Evolutionary conservation across 495 filamentous ascomycete genomes (phyloP), one percentile per base, ranked within the genome.

Genomic region (Rostrohypoxylon terebratum): DNA sequence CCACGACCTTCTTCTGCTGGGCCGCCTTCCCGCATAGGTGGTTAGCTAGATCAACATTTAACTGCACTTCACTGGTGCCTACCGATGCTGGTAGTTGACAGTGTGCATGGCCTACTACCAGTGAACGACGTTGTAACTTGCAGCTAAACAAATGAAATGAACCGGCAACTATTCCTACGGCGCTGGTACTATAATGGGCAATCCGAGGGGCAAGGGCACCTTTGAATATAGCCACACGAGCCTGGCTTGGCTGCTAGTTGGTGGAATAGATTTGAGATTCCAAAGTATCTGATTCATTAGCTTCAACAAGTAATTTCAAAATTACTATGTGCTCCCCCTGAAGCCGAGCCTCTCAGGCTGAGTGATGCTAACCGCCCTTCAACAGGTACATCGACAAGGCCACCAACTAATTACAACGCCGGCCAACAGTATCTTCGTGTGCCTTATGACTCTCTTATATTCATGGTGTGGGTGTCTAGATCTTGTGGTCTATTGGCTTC

Each of bases 21-120:
- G 71, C 71, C 61, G 25, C 61, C 42, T 69, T 73, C 31, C 57
- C 42, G 31, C 71, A 51, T 66, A 33, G 25, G 66, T 57, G 66
- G 31, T 21, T 62, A 62, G 61, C 54, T 40, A 57, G 36, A 61
- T 11, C 36, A 57, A 11, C 59, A 3, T 68, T 48, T 42, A 65
- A 40, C 33, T 28, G 40, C 36, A 21, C 44, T 47, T 36, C 47
- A 31, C 44, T 47, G 33, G 31, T 33, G 7, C 45, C 54, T 44
- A 16, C 31, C 20, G 28, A 40, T n/a, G 18, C 59, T 20, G 54
- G 18, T 67, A n/a, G 31, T 45, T 36, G 59, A 44, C 13, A 45
- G 18, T 18, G n/a, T 53, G 50, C 23, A 16, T 55, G 23, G 31
- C 25, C 16, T 59, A 40, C 38, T 48, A 1, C 11, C 21, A 40